Evolutionary conservation across 768 basidiomycete genomes (phyloP).

Genomic region (Baorangia bicolor): DNA sequence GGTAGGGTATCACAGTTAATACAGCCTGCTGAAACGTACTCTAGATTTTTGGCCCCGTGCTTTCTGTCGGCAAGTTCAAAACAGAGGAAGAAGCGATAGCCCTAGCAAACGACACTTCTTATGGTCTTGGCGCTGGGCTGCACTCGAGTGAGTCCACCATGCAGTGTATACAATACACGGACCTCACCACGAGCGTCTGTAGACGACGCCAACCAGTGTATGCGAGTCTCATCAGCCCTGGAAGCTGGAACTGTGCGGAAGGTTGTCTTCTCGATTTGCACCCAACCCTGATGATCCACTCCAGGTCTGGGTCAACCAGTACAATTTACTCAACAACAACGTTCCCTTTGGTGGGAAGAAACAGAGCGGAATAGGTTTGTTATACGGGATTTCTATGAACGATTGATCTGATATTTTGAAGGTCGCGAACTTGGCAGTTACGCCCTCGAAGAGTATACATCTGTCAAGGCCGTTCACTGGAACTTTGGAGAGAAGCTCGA

Average conservation of each 20-base stretch:
- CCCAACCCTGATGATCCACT: conserved; percentile 5
- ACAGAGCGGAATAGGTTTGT: conserved; percentile 78
- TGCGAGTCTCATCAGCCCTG: conserved; percentile 81
- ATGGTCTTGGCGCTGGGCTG: conserved; percentile 90
- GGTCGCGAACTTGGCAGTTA: conserved; percentile 88
- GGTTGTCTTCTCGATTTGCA: neutral
- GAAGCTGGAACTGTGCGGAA: conserved; percentile 82
- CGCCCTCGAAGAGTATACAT: conserved; percentile 82
- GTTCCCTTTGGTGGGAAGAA: conserved; percentile 97
- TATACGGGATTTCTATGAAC: neutral
- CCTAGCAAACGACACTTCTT: conserved; percentile 84
- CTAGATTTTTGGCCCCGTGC: conserved; percentile 94
- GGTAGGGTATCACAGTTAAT: conserved; percentile 4
- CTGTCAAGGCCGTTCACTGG: conserved; percentile 82
- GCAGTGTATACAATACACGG: neutral
- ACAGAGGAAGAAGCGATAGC: conserved; percentile 85
- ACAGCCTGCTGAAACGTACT: conserved; percentile 9
- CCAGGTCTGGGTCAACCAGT: conserved; percentile 92
- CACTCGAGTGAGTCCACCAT: conserved; percentile 67
- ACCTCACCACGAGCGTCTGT: conserved; percentile 21
- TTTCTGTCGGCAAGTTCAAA: conserved; percentile 77
- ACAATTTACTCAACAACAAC: conserved; percentile 79
- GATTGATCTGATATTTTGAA: conserved; percentile 28
- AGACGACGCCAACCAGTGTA: conserved; percentile 84
- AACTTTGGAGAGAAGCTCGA: conserved; percentile 80